Conservation (phyloP, 257 asterid species). For the Penstemon newberryi region DNA sequence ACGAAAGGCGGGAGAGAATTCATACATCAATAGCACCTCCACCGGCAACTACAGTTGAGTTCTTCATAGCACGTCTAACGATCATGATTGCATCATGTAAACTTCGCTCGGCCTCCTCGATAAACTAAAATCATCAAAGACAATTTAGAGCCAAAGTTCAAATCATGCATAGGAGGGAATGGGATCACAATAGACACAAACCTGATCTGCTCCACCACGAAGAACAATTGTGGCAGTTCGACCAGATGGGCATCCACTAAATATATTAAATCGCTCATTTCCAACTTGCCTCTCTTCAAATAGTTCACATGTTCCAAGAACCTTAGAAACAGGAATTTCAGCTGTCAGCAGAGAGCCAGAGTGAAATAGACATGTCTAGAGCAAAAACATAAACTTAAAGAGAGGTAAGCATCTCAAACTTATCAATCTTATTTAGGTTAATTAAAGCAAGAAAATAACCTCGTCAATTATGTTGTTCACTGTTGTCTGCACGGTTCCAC, state of each 20-base stretch:
- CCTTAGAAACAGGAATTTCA: conserved; percentile 41
- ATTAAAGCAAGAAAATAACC: conserved; percentile 39
- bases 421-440: too few species aligned
- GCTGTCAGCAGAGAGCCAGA: conserved; percentile 6
- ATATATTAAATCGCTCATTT: conserved; percentile 89
- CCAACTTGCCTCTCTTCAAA: conserved; percentile 97
- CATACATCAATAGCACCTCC: conserved; percentile 95
- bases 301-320: conserved; percentile 72
- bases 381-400: not conserved
- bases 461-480: conserved; percentile 86
- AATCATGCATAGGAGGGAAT: conserved; percentile 8
- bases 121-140: conserved; percentile 41
- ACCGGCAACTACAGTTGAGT: conserved; percentile 89
- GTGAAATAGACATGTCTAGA: conserved; percentile 2
- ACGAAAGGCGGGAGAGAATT: conserved; percentile 20
- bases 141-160: conserved; percentile 27
- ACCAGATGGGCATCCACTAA: conserved; percentile 90
- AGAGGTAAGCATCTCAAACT: conserved; percentile 6
- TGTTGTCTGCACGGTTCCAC: conserved; percentile 89
- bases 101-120: conserved; percentile 76
- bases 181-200: conserved; percentile 28
- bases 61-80: conserved; percentile 82
- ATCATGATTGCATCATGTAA: conserved; percentile 81
- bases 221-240: conserved; percentile 89
- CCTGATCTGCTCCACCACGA: conserved; percentile 99